Evolutionary conservation across 352 stramenopile genomes (phyloP).

Genomic region (Pythium sukuiense): DNA sequence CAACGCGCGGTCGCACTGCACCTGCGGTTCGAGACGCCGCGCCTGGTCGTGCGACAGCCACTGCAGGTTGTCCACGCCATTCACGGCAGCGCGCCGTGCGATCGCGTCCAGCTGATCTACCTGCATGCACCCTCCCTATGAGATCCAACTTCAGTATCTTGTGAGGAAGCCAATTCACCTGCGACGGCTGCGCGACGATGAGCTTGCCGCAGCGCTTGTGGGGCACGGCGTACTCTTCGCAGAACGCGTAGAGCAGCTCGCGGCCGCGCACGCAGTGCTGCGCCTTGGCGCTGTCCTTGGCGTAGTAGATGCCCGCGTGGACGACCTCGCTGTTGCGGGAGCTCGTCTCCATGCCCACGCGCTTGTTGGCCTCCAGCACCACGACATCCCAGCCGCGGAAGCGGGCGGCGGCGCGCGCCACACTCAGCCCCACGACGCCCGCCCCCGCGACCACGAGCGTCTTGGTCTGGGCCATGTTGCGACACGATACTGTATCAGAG

Average conservation of each 20-base stretch:
- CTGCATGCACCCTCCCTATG: conserved; percentile 20
- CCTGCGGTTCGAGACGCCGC: conserved; percentile 48
- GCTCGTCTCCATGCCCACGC: conserved; percentile 87
- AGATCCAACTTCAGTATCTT: not conserved
- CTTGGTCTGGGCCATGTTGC: conserved; percentile 28
- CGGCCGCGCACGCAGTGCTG: conserved; percentile 90
- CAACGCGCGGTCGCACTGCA: conserved; percentile 66
- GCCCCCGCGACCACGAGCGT: conserved; percentile 69
- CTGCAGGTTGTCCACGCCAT: conserved; percentile 60
- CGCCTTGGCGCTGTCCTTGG: conserved; percentile 85
- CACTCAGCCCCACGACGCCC: conserved; percentile 75
- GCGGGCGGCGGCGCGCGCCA: conserved; percentile 57
- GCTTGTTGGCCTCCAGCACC: conserved; percentile 83
- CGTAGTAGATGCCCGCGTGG: conserved; percentile 96
- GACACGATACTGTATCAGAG: not conserved
- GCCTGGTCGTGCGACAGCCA: conserved; percentile 49
- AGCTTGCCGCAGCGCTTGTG: conserved; percentile 93
- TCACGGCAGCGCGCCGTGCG: conserved; percentile 34
- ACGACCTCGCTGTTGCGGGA: conserved; percentile 96
- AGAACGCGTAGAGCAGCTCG: conserved; percentile 92
- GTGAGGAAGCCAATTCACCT: conserved; percentile 25
- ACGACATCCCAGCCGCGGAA: conserved; percentile 65
- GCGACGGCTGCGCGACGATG: conserved; percentile 86
- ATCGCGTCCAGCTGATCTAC: conserved; percentile 44
- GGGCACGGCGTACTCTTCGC: conserved; percentile 73